Conservation (phyloP, 495 filamentous ascomycete genomes). For the Trichoderma virens region DNA sequence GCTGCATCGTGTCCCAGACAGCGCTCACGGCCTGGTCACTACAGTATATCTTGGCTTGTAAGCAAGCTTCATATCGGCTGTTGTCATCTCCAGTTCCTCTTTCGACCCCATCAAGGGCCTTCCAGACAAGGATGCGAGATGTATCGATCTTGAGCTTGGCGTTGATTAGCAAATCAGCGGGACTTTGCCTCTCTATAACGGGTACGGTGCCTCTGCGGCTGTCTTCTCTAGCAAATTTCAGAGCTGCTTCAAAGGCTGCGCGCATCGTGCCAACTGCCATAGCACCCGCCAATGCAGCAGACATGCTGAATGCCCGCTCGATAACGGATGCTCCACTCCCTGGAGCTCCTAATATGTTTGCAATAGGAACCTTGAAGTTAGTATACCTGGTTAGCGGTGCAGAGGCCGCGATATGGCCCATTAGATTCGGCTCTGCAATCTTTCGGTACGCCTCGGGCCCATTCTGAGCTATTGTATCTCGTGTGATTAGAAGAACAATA, state of each 20-base stretch:
- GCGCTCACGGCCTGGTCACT: slow-evolving; percentile 40
- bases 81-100: slow-evolving; percentile 32
- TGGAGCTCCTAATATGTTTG: slow-evolving; percentile 39
- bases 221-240: slow-evolving; percentile 40
- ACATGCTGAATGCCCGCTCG: slow-evolving; percentile 32
- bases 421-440: slow-evolving; percentile 30
- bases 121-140: slow-evolving; percentile 44
- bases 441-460: slow-evolving; percentile 31
- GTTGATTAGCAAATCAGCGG: slow-evolving; percentile 43
- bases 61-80: slow-evolving; percentile 34
- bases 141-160: slow-evolving; percentile 49
- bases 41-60: slow-evolving; percentile 47
- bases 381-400: slow-evolving; percentile 41
- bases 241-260: slow-evolving; percentile 43
- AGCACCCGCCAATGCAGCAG: slow-evolving; percentile 43
- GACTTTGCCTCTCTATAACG: slow-evolving; percentile 40
- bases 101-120: slow-evolving; percentile 37
- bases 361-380: slow-evolving; percentile 37
- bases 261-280: slow-evolving; percentile 48
- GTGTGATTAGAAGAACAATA: slow-evolving; percentile 43
- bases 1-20: slow-evolving; percentile 41
- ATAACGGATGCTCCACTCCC: slow-evolving; percentile 34
- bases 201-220: slow-evolving; percentile 31
- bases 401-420: slow-evolving; percentile 39
- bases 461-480: slow-evolving; percentile 36